Percentiles rank a stretch among this genome's conserved stretches.
Evolutionary conservation across 2,329 filamentous ascomycete species (phyloP).

Genomic region (Colletotrichum musicola): DNA sequence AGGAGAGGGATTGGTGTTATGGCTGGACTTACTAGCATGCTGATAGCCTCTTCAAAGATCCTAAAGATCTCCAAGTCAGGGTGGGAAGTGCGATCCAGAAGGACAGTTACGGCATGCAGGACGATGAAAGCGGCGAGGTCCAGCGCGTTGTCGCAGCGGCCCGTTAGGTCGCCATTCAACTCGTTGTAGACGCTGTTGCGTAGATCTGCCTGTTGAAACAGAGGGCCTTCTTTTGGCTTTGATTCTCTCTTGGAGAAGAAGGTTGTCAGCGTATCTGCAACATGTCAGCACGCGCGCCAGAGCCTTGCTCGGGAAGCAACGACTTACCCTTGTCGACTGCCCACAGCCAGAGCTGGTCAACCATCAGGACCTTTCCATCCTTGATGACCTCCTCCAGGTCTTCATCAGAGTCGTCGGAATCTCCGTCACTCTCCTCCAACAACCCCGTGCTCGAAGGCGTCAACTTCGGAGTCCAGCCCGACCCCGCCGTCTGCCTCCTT

Average conservation of each 20-base stretch:
- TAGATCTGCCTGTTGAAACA: constrained; percentile 72
- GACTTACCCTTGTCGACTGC: constrained; percentile 64
- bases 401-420: constrained; percentile 49
- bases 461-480: constrained; percentile 28
- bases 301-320: fast-evolving
- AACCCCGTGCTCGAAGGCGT: constrained; percentile 33
- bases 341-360: constrained; percentile 76
- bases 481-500: constrained; percentile 34
- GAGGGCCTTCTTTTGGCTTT: constrained; percentile 64
- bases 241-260: constrained; percentile 70
- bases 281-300: constrained; percentile 26
- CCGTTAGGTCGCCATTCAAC: constrained; percentile 73
- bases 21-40: constrained; percentile 63
- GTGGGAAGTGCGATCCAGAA: constrained; percentile 70
- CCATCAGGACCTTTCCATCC: constrained; percentile 73
- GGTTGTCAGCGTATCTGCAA: constrained; percentile 62
- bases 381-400: constrained; percentile 53
- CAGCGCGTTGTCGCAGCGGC: constrained; percentile 70
- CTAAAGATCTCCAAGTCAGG: constrained; percentile 73
- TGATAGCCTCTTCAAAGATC: constrained; percentile 76
- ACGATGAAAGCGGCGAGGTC: constrained; percentile 74
- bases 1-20: background rate
- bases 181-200: constrained; percentile 75
- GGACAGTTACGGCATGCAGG: constrained; percentile 71
- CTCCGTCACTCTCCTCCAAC: constrained; percentile 37